These are phyloP conservation scores for Colletotrichum caudatum DNA, from an alignment of 2,329 filamentous ascomycete species.

Conservation along the genomic window DNA sequence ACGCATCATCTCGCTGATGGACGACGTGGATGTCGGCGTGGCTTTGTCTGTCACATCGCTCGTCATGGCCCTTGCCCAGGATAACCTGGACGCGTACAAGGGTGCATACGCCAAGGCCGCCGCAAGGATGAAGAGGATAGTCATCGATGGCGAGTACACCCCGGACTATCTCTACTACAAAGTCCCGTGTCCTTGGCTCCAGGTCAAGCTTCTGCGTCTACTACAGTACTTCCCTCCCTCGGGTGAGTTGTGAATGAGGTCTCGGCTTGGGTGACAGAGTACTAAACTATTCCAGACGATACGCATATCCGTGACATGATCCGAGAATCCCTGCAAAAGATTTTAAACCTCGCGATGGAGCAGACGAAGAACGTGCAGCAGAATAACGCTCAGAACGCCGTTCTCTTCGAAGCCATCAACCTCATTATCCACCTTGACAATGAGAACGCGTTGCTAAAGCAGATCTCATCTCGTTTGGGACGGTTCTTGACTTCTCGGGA, in stretches of 20 bases:
- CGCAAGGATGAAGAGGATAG: slow-evolving; percentile 86
- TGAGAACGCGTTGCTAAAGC: slow-evolving; percentile 93
- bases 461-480: slow-evolving; percentile 90
- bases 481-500: slow-evolving; percentile 97
- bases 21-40: slow-evolving; percentile 93
- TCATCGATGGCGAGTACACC: slow-evolving; percentile 90
- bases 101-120: slow-evolving; percentile 95
- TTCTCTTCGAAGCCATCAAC: slow-evolving; percentile 98
- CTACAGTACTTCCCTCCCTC: slow-evolving; percentile 97
- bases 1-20: slow-evolving; percentile 98
- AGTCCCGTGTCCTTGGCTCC: slow-evolving; percentile 98
- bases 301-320: slow-evolving; percentile 92
- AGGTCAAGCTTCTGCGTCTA: slow-evolving; percentile 91
- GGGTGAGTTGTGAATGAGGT: slow-evolving; percentile 63
- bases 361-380: slow-evolving; percentile 98
- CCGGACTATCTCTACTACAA: slow-evolving; percentile 98
- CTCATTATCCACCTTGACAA: slow-evolving; percentile 97
- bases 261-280: slow-evolving; percentile 18
- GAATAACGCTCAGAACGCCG: slow-evolving; percentile 98
- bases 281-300: slow-evolving; percentile 72
- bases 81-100: slow-evolving; percentile 93
- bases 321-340: slow-evolving; percentile 89
- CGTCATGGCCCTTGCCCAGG: slow-evolving; percentile 93
- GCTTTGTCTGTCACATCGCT: slow-evolving; percentile 95
- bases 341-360: slow-evolving; percentile 91